Base-by-base conservation (phyloP, 163 green algal species). In the Chlorella variabilis region DNA sequence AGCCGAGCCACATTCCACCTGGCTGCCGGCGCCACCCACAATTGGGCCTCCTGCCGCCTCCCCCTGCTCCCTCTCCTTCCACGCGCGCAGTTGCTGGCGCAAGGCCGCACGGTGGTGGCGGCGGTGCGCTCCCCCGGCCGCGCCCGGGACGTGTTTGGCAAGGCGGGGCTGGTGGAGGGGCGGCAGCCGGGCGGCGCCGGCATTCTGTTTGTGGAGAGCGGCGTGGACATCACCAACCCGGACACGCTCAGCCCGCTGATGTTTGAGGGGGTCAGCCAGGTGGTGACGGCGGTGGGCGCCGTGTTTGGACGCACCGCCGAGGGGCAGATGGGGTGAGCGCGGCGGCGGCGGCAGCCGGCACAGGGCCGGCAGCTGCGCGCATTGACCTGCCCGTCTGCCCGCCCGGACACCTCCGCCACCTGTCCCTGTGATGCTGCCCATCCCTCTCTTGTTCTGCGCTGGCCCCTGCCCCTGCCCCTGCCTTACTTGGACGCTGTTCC, bases 241-340 rank as follows among this genome's bases (percentile, higher is more conserved):
- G 85, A 86, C 4, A 93, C 86, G 0, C 81, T 97, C 58, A 81
- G 42, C 0, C 34, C 83, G 0, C 87, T 88, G 27, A 82, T 98
- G 29, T 98, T 96, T 86, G 42, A 88, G 65, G 94, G 94, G 15
- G 93, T 96, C 0, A 89, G 84, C 5, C 93, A 96, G 87, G 89
- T 89, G 27, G 85, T 87, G 7, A 75, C 56, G 23, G 48, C 87
- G 27, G 76, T 89, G 21, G 89, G 90, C 4, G 82, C 87, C 0
- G 66, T 89, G 8, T 92, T 92, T 83, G 84, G 82, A 11, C 62
- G 76, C 20, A 85, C 66, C 27, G 71, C 83, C 27, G 65, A 89
- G 18, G 83, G 82, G 48, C 73, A 33, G 4, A 84, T 84, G 77
- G 83, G 73, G 80, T 86, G 81, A 75, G 75, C 31, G 59, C n/a